phyloP scores from a whole-genome alignment of 306 rosid species.

The Morella rubra region DNA sequence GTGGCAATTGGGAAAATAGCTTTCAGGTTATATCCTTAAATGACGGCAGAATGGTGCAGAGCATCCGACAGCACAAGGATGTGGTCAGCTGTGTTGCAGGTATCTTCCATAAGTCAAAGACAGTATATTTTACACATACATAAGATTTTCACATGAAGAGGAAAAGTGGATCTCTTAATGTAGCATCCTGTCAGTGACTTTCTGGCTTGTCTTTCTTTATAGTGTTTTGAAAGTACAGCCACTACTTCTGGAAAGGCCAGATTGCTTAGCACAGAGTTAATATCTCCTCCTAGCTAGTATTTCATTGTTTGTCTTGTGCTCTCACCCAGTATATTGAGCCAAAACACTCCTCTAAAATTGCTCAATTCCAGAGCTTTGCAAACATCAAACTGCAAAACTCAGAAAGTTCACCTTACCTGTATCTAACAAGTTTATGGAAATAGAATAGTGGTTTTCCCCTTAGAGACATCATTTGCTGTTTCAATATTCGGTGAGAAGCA shows the following conservation, averaged over 20 bases:
- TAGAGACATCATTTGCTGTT: neutral
- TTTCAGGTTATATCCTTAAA: conserved; percentile 85
- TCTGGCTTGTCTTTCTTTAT: neutral
- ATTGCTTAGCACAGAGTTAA: neutral
- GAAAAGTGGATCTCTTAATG: neutral
- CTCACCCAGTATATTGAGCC: neutral
- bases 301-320: neutral
- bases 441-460: neutral
- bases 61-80: conserved; percentile 96
- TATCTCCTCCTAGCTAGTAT: neutral
- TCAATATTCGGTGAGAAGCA: neutral
- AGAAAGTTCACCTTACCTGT: neutral
- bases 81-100: conserved; percentile 99
- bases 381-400: neutral
- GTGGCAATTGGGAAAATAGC: conserved; percentile 99
- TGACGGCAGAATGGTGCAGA: conserved; percentile 92
- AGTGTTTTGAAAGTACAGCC: neutral
- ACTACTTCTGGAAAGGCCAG: neutral
- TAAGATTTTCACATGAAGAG: neutral
- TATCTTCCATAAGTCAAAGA: conserved; percentile 34
- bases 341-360: neutral
- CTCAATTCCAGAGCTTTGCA: neutral
- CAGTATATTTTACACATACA: neutral
- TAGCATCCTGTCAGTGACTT: neutral
- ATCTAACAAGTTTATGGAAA: neutral